phyloP scores from a whole-genome alignment of 192 early-diverging fungal genomes.

The Rhizophagus sp. region DNA sequence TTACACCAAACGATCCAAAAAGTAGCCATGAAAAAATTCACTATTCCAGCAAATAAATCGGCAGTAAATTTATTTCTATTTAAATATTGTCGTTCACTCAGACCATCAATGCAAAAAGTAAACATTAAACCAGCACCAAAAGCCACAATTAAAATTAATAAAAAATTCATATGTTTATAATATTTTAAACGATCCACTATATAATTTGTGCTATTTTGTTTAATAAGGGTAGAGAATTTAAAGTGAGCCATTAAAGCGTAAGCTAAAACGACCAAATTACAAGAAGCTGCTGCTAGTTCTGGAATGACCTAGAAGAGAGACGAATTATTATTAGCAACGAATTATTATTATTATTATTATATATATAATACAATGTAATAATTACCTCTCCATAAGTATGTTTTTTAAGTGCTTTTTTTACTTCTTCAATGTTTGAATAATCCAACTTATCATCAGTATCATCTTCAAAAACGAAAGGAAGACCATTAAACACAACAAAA shows the following conservation, averaged over 20 bases:
- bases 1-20: not conserved
- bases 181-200: not conserved
- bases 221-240: not conserved
- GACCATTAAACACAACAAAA: not conserved
- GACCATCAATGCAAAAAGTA: not conserved
- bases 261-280: not conserved
- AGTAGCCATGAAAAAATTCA: not conserved
- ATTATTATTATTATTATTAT: no score
- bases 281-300: not conserved
- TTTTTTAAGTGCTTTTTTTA: not conserved
- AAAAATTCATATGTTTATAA: not conserved
- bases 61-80: not conserved
- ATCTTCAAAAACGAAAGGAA: not conserved
- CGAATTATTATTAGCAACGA: no score
- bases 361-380: no score
- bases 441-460: not conserved
- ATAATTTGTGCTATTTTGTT: not conserved
- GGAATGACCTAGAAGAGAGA: not conserved
- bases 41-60: not conserved
- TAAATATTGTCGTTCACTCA: not conserved
- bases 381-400: not conserved
- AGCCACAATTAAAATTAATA: not conserved
- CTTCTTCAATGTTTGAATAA: not conserved
- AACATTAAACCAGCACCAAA: not conserved
- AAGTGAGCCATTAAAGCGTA: not conserved